Conservation (phyloP, 2,329 filamentous ascomycete species). For the Cladophialophora bantiana region DNA sequence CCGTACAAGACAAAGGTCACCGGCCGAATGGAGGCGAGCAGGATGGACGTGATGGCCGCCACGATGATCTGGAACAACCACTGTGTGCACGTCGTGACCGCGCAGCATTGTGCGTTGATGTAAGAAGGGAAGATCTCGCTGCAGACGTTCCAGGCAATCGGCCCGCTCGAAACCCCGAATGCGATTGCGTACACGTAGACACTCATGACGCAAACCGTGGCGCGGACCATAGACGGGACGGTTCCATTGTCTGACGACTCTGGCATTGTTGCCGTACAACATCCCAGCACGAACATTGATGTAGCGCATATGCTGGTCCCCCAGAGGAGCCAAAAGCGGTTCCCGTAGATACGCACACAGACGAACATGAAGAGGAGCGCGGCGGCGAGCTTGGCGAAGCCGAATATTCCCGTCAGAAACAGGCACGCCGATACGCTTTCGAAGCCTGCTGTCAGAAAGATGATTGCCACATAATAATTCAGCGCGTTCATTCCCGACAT, state of each 20-base stretch:
- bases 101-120: slow-evolving; percentile 29
- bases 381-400: slow-evolving; percentile 27
- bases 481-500: slow-evolving; percentile 30
- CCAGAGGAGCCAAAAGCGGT: slow-evolving; percentile 32
- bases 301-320: slow-evolving; percentile 27
- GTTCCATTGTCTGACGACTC: neutral
- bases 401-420: slow-evolving; percentile 34
- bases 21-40: slow-evolving; percentile 32
- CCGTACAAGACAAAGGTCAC: slow-evolving; percentile 30
- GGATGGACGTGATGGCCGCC: slow-evolving; percentile 27
- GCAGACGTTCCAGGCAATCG: slow-evolving; percentile 35
- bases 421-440: slow-evolving; percentile 26
- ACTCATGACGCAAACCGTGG: slow-evolving; percentile 22
- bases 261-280: slow-evolving; percentile 20
- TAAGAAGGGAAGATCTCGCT: slow-evolving; percentile 32
- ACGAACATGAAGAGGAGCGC: slow-evolving; percentile 30
- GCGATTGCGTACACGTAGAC: slow-evolving; percentile 32
- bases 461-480: slow-evolving; percentile 33
- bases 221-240: slow-evolving; percentile 1
- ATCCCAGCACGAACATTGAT: slow-evolving; percentile 31
- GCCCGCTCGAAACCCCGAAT: slow-evolving; percentile 32
- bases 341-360: slow-evolving; percentile 29
- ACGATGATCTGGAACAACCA: slow-evolving; percentile 35
- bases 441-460: slow-evolving; percentile 27
- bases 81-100: slow-evolving; percentile 33